Base-by-base conservation (phyloP, 108 stramenopile species). In the Skeletonema tropicum region DNA sequence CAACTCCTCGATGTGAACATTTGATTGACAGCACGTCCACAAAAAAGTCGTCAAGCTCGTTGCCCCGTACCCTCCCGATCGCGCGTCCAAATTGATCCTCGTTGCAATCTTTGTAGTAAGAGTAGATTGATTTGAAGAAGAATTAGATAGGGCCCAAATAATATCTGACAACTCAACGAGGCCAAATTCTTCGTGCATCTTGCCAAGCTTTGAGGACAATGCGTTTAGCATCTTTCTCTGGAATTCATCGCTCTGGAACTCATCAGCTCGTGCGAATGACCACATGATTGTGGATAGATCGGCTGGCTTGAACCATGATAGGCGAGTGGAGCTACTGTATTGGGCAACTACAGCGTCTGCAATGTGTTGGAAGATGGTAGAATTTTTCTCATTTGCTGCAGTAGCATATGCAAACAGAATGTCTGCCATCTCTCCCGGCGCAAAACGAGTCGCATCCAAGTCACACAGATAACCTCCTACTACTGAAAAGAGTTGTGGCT, bases 1-100 rank as follows among this genome's bases (percentile, higher is more conserved):
- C 52, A 55, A 23, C 8, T 10, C 52, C 0, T 25, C 15, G 42
- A 55, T 23, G 1, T 55, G 52, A 25, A 55, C n/a, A 23, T 55
- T 55, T 15, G 52, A 21, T 55, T 55, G 15, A 9, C 23, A 55
- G 52, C 52, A 55, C 52, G 52, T 55, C 52, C 52, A 55, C 52
- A 10, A 1, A 19, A 55, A 55, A 0, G 5, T 55, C n/a, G 23
- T 2, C 21, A 55, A 25, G 23, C 19, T 55, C 6, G 52, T 1
- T 23, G 52, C 23, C 8, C 23, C 15, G 52, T 52, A 55, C 7
- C 23, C 21, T 6, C 8, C 23, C 23, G 52, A 23, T 2, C 23
- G 19, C 52, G 17, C 23, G 7, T 21, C 52, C 21, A 23, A 55
- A 25, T 55, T 55, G 52, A 55, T 55, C 52, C 52, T 55, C 21